These are phyloP conservation scores for Phytophthora brassicae DNA, from an alignment of 352 stramenopile genomes.

Conservation along the genomic window DNA sequence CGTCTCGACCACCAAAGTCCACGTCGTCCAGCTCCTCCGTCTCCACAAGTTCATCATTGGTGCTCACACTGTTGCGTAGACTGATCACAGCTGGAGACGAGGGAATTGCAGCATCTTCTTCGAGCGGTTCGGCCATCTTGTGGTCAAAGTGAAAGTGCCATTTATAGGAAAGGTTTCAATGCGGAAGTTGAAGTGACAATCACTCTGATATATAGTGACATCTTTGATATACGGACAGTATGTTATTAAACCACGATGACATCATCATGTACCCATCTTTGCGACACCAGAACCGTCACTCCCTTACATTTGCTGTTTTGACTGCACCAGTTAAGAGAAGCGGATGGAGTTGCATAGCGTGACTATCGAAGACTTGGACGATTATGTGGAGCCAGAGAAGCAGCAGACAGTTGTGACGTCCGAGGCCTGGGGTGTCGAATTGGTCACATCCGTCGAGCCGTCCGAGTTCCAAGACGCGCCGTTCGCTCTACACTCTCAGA, in stretches of 20 bases:
- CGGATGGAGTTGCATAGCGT: conserved; percentile 35
- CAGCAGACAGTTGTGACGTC: conserved; percentile 19
- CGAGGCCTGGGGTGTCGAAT: conserved; percentile 18
- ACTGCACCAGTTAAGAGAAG: no score
- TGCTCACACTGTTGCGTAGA: neutral
- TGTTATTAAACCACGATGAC: no score
- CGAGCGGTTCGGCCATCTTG: conserved; percentile 17
- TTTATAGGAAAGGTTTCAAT: conserved; percentile 11
- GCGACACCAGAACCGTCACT: no score
- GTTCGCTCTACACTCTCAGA: conserved; percentile 33
- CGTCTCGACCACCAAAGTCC: conserved; percentile 6
- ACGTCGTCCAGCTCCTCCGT: conserved; percentile 10
- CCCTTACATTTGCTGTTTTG: no score
- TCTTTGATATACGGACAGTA: neutral
- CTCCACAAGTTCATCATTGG: conserved; percentile 18
- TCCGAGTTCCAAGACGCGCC: conserved; percentile 38
- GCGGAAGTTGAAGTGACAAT: conserved; percentile 32
- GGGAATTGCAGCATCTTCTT: neutral
- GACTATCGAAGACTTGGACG: conserved; percentile 35
- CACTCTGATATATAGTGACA: conserved; percentile 20
- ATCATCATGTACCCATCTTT: neutral
- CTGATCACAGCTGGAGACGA: conserved; percentile 15
- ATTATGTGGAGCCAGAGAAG: conserved; percentile 25
- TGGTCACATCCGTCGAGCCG: conserved; percentile 14
- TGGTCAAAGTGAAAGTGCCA: neutral